These are phyloP conservation scores for Trichophaea hybrida DNA, from an alignment of 2,329 filamentous ascomycete genomes.

Conservation along the genomic window DNA sequence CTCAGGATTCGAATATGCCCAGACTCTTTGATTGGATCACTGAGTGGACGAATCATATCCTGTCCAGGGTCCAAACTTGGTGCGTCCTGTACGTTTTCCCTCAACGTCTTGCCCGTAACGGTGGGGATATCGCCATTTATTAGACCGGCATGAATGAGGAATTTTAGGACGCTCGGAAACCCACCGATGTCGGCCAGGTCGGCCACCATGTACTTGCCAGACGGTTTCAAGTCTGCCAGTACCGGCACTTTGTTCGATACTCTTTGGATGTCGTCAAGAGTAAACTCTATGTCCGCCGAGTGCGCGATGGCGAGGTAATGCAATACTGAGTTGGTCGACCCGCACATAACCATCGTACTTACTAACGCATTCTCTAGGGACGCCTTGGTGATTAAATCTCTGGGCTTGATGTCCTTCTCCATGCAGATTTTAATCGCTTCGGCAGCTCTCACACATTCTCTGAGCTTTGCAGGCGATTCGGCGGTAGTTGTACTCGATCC, in stretches of 20 bases:
- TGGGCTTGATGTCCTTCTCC: conserved; percentile 67
- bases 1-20: conserved; percentile 80
- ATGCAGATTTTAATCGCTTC: conserved; percentile 66
- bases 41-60: conserved; percentile 64
- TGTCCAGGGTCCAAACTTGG: conserved; percentile 66
- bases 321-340: conserved; percentile 75
- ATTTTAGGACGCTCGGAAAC: conserved; percentile 71
- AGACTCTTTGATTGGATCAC: conserved; percentile 69
- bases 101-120: conserved; percentile 70
- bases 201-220: conserved; percentile 68
- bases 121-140: conserved; percentile 67
- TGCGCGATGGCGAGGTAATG: conserved; percentile 85
- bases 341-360: conserved; percentile 82
- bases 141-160: conserved; percentile 60
- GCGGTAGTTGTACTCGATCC: conserved; percentile 66
- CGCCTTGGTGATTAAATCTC: conserved; percentile 62
- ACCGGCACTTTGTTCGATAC: conserved; percentile 72
- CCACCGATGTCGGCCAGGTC: conserved; percentile 78
- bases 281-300: conserved; percentile 62
- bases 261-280: conserved; percentile 68
- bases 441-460: conserved; percentile 70
- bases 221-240: conserved; percentile 72
- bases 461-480: conserved; percentile 64
- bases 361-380: conserved; percentile 81
- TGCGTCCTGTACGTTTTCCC: conserved; percentile 63